Conservation (phyloP, 176 grass and related monocot genomes). For the Eremochloa ophiuroides region DNA sequence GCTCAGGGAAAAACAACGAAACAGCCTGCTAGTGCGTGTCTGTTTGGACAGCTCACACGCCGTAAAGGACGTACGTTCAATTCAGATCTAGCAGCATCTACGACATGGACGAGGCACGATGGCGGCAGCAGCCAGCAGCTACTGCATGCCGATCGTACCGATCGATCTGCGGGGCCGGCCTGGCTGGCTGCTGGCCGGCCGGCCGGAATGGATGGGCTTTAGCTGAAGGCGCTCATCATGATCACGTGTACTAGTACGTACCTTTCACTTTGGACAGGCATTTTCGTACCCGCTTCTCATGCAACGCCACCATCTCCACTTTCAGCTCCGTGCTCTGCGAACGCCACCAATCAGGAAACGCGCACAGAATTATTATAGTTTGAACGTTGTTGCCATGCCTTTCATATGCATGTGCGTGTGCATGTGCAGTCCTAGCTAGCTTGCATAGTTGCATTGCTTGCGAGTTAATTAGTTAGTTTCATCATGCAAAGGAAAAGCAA, state of each 20-base stretch:
- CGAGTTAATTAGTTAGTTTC: neutral
- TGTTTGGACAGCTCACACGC: too few species aligned
- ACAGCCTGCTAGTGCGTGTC: too few species aligned
- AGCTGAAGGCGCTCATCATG: neutral
- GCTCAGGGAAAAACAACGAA: too few species aligned
- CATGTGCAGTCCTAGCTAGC: neutral
- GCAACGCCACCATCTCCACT: slow-evolving; percentile 95
- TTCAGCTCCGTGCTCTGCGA: slow-evolving; percentile 88
- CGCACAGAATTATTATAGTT: neutral
- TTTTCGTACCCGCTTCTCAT: slow-evolving; percentile 95
- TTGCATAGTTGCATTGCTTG: neutral
- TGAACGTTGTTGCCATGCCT: neutral
- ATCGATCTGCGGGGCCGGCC: neutral
- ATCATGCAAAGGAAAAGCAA: neutral
- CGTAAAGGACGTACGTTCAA: neutral
- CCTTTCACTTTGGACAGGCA: slow-evolving; percentile 99
- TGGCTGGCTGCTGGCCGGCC: neutral
- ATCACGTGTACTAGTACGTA: slow-evolving; percentile 6
- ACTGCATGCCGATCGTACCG: neutral
- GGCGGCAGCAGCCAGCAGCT: neutral
- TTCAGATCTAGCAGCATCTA: neutral
- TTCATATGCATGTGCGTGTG: neutral
- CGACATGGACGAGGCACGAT: neutral
- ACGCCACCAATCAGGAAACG: slow-evolving; percentile 25
- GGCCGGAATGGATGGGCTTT: neutral